These are phyloP conservation scores for Copromyces sp. DNA, from an alignment of 495 filamentous ascomycete species.

Conservation along the genomic window DNA sequence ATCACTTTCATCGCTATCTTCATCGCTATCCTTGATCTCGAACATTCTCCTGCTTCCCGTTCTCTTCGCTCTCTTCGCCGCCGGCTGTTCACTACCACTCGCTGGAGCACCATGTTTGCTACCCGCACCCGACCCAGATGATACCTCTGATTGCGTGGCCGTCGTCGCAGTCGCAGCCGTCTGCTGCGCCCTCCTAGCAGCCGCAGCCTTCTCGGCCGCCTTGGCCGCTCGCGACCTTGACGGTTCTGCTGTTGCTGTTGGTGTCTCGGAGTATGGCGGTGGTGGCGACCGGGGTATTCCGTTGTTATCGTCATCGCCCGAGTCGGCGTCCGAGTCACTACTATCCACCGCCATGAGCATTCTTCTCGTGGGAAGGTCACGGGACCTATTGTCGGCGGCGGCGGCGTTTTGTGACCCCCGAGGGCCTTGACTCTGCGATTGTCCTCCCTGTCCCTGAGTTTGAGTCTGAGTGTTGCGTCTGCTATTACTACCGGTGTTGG, in stretches of 20 bases:
- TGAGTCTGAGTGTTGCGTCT: constrained; percentile 20
- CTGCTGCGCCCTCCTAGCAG: neutral
- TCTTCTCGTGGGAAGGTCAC: constrained; percentile 6
- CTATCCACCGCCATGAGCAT: constrained; percentile 23
- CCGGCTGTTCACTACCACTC: constrained; percentile 18
- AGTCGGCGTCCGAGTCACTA: constrained; percentile 21
- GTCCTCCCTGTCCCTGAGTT: constrained; percentile 5
- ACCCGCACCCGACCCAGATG: constrained; percentile 6
- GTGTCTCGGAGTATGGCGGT: neutral
- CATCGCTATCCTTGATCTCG: constrained; percentile 26
- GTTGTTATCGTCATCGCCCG: neutral
- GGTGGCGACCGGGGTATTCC: neutral
- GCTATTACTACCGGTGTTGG: constrained; percentile 9
- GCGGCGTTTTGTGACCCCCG: neutral
- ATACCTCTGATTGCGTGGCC: neutral
- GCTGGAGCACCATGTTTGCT: constrained; percentile 30
- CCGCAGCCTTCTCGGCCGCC: constrained; percentile 18
- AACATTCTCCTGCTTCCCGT: constrained; percentile 4
- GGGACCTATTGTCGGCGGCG: neutral
- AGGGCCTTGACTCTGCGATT: constrained; percentile 10
- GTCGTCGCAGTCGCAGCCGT: neutral
- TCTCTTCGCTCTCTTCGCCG: constrained; percentile 35
- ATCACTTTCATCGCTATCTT: constrained; percentile 36
- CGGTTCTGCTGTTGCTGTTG: constrained; percentile 6
- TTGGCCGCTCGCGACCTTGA: constrained; percentile 20